A percentile compares a stretch with the other conserved stretches of the same genome.
These are phyloP conservation scores for Fagus sylvatica DNA, from an alignment of 306 rosid genomes.

Conservation along the genomic window DNA sequence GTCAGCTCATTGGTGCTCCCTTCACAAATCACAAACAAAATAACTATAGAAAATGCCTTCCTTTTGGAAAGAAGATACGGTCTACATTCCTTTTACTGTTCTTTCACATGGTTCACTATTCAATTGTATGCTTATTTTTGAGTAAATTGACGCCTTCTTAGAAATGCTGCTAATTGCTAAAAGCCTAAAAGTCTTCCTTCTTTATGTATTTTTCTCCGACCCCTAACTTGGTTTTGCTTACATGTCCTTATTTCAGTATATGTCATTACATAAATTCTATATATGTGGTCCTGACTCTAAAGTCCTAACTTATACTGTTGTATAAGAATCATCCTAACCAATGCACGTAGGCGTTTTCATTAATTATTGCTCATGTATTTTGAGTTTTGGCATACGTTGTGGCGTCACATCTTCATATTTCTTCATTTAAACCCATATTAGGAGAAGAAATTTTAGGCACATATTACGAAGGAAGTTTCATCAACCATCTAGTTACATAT, in stretches of 20 bases:
- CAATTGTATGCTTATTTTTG: not conserved
- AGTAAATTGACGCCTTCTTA: slow-evolving; percentile 26
- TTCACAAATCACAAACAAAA: not conserved
- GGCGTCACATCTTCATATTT: too few species aligned
- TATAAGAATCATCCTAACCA: too few species aligned
- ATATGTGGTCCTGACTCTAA: slow-evolving; percentile 3
- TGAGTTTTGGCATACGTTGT: too few species aligned
- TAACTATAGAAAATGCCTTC: not conserved
- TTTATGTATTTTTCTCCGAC: slow-evolving; percentile 38
- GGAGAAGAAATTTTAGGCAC: too few species aligned
- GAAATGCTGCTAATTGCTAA: slow-evolving; percentile 13
- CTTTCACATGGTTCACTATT: slow-evolving; percentile 47
- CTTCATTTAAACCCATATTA: too few species aligned
- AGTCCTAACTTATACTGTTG: not conserved
- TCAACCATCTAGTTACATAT: not conserved
- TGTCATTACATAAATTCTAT: slow-evolving; percentile 16
- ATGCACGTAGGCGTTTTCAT: too few species aligned
- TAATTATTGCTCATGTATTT: too few species aligned
- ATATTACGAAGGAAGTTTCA: too few species aligned
- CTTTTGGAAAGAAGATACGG: slow-evolving; percentile 18
- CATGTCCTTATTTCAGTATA: slow-evolving; percentile 12
- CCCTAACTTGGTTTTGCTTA: slow-evolving; percentile 32
- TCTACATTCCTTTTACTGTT: slow-evolving; percentile 41
- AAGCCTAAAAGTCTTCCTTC: slow-evolving; percentile 32
- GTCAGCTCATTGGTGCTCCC: slow-evolving; percentile 12